phyloP scores from a whole-genome alignment of 2,329 filamentous ascomycete genomes.

The Metarhizium brunneum region DNA sequence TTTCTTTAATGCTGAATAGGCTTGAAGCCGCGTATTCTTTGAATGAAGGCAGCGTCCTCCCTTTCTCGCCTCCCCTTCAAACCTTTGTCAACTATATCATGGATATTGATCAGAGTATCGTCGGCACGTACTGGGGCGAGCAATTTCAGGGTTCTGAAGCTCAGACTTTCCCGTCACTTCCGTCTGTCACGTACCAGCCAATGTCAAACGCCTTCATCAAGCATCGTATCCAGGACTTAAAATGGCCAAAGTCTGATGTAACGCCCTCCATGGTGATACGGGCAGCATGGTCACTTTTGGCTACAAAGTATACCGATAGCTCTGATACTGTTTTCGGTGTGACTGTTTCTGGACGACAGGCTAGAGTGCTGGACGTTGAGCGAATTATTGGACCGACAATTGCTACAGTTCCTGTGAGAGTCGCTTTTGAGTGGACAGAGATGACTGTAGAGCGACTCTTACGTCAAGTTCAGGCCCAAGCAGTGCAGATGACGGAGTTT shows the following conservation, averaged over 20 bases:
- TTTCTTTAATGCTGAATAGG: constrained; percentile 33
- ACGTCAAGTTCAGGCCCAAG: constrained; percentile 15
- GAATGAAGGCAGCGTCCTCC: constrained; percentile 11
- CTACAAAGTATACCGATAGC: constrained; percentile 22
- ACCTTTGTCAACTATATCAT: constrained; percentile 1
- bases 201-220: constrained; percentile 1
- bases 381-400: constrained; percentile 17
- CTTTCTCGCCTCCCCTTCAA: not conserved
- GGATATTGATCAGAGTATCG: not conserved
- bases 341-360: constrained; percentile 15
- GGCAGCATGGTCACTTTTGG: constrained; percentile 20
- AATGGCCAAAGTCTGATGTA: constrained; percentile 1
- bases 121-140: not conserved
- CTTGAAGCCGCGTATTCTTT: constrained; percentile 27
- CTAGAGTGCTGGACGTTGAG: constrained; percentile 14
- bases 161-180: constrained; percentile 3
- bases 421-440: constrained; percentile 17
- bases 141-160: constrained; percentile 12
- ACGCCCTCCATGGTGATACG: constrained; percentile 12
- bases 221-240: constrained; percentile 1
- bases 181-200: constrained; percentile 2
- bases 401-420: constrained; percentile 16
- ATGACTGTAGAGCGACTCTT: constrained; percentile 29
- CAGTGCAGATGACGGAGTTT: constrained; percentile 6
- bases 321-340: constrained; percentile 20